Percentiles rank a stretch among this genome's conserved stretches.
Evolutionary conservation across 306 rosid genomes (phyloP).

Genomic region (Echinosophora koreensis): DNA sequence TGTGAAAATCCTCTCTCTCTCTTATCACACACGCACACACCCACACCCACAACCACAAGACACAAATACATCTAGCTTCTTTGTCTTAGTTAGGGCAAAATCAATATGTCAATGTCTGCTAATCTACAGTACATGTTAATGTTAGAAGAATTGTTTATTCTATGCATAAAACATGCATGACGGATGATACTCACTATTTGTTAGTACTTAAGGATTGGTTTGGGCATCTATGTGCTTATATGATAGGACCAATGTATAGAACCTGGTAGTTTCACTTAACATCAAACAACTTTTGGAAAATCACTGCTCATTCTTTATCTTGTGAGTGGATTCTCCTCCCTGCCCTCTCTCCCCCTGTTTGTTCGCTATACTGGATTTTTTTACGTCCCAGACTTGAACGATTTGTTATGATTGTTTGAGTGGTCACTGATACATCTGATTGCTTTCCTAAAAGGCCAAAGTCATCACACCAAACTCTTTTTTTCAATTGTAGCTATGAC

Average conservation of each 20-base stretch:
- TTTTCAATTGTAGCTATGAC: slow-evolving; percentile 69
- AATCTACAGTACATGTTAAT: slow-evolving; percentile 9
- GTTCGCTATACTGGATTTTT: background rate
- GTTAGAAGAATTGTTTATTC: background rate
- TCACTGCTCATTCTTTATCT: slow-evolving; percentile 27
- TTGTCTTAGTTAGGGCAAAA: slow-evolving; percentile 7
- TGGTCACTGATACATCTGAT: slow-evolving; percentile 23
- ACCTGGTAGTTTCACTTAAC: slow-evolving; percentile 8
- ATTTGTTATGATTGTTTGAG: slow-evolving; percentile 18
- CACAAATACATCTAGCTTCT: background rate
- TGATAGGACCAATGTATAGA: background rate
- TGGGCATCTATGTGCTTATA: slow-evolving; percentile 18
- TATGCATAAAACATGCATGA: slow-evolving; percentile 6
- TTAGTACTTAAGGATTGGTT: background rate
- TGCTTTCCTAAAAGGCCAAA: slow-evolving; percentile 28
- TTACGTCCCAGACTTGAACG: slow-evolving; percentile 32
- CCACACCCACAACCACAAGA: too few species aligned
- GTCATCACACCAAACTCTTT: slow-evolving; percentile 6
- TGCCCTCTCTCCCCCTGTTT: background rate
- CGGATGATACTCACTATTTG: background rate
- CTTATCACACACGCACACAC: background rate
- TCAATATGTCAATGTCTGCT: slow-evolving; percentile 22
- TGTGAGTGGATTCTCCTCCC: slow-evolving; percentile 27
- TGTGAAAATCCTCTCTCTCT: slow-evolving; percentile 11
- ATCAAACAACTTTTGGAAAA: slow-evolving; percentile 2